Evolutionary conservation across 441 rosid species (phyloP), one percentile per base, ranked within the genome.

Genomic region (Geranium incanum): DNA sequence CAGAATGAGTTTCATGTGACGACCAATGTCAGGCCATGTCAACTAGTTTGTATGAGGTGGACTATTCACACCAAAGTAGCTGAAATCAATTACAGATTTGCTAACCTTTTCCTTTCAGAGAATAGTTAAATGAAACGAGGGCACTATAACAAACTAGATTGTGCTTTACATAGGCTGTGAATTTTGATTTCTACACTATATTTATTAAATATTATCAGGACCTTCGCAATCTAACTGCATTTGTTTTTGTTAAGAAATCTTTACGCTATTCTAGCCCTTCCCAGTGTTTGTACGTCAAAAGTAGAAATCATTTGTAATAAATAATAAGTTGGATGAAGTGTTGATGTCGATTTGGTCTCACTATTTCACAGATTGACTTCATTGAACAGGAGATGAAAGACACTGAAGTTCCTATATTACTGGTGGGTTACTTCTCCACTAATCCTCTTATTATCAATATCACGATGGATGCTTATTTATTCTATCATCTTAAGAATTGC

Each of bases 291-390:
- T 45, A 1, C 19, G 2, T 43, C 5, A 36, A 41, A 39, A 66
- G 60, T 67, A 39, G 41, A 67, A 66, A 67, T 8, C 63, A 66
- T 69, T 67, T 66, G 48, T 59, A 12, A 66, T 73, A 36, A 41
- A 67, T 36, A 2, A 65, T 75, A 13, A 19, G 74, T 75, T 68
- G 60, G n/a, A 0, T n/a, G 36, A 60, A 21, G 3, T 64, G 71
- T n/a, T 78, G 39, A 67, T 70, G 60, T 72, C 57, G 39, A 69
- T 63, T 68, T 16, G 67, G 68, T 66, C 45, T 69, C 28, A 66
- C 37, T 76, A 69, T 74, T 76, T 69, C 75, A 75, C 88, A 93
- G 98, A 79, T 87, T 76, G 83, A 83, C 21, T 93, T 87, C 82
- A 76, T 91, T 77, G 78, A 68, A 33, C 87, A 86, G 76, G 93